Conservation (phyloP, 352 stramenopile genomes). For the Lagenidium giganteum region DNA sequence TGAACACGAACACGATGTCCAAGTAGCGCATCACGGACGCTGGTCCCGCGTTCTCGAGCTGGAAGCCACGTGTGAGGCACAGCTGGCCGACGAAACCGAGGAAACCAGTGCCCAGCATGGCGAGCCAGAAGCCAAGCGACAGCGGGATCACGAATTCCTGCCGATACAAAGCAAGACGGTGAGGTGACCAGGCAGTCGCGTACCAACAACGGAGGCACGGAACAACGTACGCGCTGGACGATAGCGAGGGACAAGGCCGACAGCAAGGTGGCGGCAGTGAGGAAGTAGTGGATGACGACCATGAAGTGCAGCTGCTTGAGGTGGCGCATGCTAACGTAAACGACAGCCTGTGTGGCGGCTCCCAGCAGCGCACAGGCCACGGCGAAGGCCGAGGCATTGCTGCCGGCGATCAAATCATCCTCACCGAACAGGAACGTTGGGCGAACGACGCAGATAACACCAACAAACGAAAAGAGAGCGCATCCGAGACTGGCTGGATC, state of each 20-base stretch:
- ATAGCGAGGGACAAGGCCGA: slow-evolving; percentile 25
- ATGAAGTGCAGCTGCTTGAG: slow-evolving; percentile 44
- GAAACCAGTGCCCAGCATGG: slow-evolving; percentile 29
- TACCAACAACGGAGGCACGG: no score
- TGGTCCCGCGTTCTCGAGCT: slow-evolving; percentile 49
- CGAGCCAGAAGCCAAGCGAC: slow-evolving; percentile 4
- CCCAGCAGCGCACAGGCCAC: slow-evolving; percentile 24
- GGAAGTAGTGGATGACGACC: slow-evolving; percentile 59
- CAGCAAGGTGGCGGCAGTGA: slow-evolving; percentile 33
- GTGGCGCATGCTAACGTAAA: slow-evolving; percentile 37
- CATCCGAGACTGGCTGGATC: slow-evolving; percentile 22
- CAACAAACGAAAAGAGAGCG: slow-evolving; percentile 35
- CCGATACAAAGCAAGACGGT: no score
- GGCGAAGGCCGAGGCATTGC: slow-evolving; percentile 21
- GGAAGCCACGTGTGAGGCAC: slow-evolving; percentile 55
- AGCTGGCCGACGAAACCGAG: slow-evolving; percentile 46
- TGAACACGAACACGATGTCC: slow-evolving; percentile 48
- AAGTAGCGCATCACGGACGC: slow-evolving; percentile 44
- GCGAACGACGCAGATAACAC: slow-evolving; percentile 36
- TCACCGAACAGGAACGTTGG: slow-evolving; percentile 42
- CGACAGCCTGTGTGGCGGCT: slow-evolving; percentile 23
- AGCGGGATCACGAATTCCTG: no score
- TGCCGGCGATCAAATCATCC: slow-evolving; percentile 15
- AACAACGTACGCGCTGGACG: slow-evolving; percentile 19
- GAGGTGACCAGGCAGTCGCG: no score